Evolutionary conservation across 2,329 filamentous ascomycete species (phyloP).

Genomic region (Nigrograna mackinnonii): DNA sequence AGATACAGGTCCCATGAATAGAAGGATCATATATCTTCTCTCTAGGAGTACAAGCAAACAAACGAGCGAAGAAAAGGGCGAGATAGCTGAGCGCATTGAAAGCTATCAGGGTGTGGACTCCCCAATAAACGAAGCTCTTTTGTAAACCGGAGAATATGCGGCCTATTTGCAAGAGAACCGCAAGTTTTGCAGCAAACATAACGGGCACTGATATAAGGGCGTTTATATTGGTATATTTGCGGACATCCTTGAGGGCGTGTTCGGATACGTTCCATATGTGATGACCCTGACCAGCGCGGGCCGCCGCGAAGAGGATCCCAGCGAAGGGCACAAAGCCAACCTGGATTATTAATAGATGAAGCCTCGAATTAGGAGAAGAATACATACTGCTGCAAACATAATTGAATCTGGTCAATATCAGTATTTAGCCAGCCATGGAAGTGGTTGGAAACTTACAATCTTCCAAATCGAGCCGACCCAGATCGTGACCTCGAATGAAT

Average conservation of each 20-base stretch:
- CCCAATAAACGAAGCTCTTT: conserved; percentile 16
- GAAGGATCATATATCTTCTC: conserved; percentile 21
- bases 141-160: conserved; percentile 13
- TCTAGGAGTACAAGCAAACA: conserved; percentile 25
- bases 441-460: neutral
- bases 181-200: conserved; percentile 18
- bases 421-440: neutral
- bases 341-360: neutral
- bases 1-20: conserved; percentile 20
- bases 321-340: neutral
- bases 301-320: neutral
- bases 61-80: conserved; percentile 15
- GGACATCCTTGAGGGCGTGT: neutral
- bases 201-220: conserved; percentile 17
- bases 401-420: neutral
- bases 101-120: conserved; percentile 17
- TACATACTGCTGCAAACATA: neutral
- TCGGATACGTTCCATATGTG: neutral
- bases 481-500: no score
- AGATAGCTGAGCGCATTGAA: conserved; percentile 20
- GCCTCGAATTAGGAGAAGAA: neutral
- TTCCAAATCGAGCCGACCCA: neutral
- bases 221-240: conserved; percentile 7
- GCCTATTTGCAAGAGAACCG: conserved; percentile 21
- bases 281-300: neutral